phyloP scores from a whole-genome alignment of 257 asterid species.

The Capsicum pubescens region DNA sequence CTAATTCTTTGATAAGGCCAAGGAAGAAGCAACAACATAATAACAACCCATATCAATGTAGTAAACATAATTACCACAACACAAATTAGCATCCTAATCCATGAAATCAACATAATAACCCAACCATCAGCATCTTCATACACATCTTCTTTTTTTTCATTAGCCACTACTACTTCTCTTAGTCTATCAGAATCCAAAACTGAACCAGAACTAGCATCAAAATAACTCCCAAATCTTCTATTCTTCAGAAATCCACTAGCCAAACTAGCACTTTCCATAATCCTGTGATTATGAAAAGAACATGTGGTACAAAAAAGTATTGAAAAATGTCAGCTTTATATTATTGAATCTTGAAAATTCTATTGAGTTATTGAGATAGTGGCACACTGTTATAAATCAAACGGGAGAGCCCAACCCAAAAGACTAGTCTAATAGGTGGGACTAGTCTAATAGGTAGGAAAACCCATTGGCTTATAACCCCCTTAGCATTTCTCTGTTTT shows the following conservation, averaged over 20 bases:
- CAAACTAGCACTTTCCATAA: not conserved
- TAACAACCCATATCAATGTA: conserved; percentile 50
- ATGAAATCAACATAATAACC: conserved; percentile 44
- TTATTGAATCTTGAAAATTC: not conserved
- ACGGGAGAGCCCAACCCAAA: no score
- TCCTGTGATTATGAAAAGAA: not conserved
- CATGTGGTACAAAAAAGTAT: not conserved
- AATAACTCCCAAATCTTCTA: conserved; percentile 42
- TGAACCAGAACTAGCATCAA: conserved; percentile 35
- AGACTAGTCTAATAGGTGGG: no score
- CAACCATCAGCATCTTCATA: conserved; percentile 38
- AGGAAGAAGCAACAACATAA: conserved; percentile 53
- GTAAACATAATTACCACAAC: conserved; percentile 46
- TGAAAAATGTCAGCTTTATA: no score
- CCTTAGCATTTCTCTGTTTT: no score
- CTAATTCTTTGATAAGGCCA: conserved; percentile 58
- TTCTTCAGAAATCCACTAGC: conserved; percentile 32
- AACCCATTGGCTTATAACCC: no score
- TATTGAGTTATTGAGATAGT: not conserved
- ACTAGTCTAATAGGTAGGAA: no score
- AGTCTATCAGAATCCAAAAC: conserved; percentile 8
- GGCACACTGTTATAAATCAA: no score
- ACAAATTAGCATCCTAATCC: conserved; percentile 47
- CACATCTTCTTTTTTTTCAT: conserved; percentile 27
- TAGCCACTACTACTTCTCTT: conserved; percentile 23